phyloP scores from a whole-genome alignment of 1,284 basidiomycete genomes.

The Puccinia sorghi region DNA sequence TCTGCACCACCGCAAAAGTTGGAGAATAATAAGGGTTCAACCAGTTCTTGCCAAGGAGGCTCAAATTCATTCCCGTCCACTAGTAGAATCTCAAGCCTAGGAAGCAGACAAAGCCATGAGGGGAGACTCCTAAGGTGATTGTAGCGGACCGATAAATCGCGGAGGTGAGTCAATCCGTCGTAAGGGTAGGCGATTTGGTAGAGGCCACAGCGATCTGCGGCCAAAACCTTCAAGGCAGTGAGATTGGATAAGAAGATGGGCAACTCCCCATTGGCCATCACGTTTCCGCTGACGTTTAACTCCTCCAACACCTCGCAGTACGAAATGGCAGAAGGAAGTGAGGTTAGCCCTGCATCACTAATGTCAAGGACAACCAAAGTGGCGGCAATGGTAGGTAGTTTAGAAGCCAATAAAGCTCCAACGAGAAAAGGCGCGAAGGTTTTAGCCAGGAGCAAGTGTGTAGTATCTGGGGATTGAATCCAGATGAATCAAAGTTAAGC shows the following conservation, averaged over 20 bases:
- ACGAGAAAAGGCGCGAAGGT: slow-evolving; percentile 27
- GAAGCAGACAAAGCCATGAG: slow-evolving; percentile 84
- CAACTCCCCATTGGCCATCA: slow-evolving; percentile 68
- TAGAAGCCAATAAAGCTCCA: background rate
- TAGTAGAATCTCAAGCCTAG: slow-evolving; percentile 74
- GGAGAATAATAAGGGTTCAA: slow-evolving; percentile 65
- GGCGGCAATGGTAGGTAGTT: slow-evolving; percentile 2
- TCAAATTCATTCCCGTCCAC: slow-evolving; percentile 93
- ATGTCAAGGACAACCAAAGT: slow-evolving; percentile 53
- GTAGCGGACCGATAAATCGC: slow-evolving; percentile 62
- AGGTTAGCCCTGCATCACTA: slow-evolving; percentile 72
- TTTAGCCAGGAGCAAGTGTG: slow-evolving; percentile 34
- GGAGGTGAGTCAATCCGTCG: slow-evolving; percentile 60
- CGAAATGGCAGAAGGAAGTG: slow-evolving; percentile 75
- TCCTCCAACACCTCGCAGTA: slow-evolving; percentile 82
- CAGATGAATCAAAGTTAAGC: background rate
- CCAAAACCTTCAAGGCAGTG: slow-evolving; percentile 75
- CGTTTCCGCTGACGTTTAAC: slow-evolving; percentile 88
- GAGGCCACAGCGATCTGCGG: slow-evolving; percentile 83
- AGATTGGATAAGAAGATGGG: slow-evolving; percentile 79
- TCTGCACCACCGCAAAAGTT: background rate
- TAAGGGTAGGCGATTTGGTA: slow-evolving; percentile 65
- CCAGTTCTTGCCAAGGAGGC: slow-evolving; percentile 82
- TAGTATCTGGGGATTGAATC: slow-evolving; percentile 27
- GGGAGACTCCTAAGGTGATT: slow-evolving; percentile 89